Evolutionary conservation across 768 basidiomycete genomes (phyloP).

Genomic region (Pluteus cervinus): DNA sequence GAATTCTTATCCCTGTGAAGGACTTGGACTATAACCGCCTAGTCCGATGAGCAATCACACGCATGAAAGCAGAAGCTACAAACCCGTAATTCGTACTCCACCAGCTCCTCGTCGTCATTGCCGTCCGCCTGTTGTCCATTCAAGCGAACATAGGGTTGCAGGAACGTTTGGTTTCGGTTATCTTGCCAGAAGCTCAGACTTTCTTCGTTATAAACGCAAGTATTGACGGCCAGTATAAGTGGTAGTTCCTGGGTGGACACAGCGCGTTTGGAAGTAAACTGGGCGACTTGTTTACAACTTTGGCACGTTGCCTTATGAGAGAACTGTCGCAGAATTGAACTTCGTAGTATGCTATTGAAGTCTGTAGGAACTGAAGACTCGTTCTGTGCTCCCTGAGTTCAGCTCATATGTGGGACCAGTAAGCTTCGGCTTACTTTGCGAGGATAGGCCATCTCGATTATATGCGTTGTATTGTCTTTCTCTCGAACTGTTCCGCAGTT

Average conservation of each 20-base stretch:
- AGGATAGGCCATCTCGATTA: slow-evolving; percentile 84
- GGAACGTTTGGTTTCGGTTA: slow-evolving; percentile 46
- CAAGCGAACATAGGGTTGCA: slow-evolving; percentile 51
- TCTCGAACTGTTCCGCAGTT: slow-evolving; percentile 66
- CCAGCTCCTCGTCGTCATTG: slow-evolving; percentile 46
- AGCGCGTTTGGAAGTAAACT: slow-evolving; percentile 64
- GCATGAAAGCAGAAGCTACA: slow-evolving; percentile 2
- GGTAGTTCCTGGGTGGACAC: slow-evolving; percentile 66
- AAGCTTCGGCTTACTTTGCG: slow-evolving; percentile 50
- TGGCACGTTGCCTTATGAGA: slow-evolving; percentile 85
- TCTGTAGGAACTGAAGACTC: slow-evolving; percentile 24
- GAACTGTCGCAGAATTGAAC: slow-evolving; percentile 76
- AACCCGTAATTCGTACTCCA: slow-evolving; percentile 74
- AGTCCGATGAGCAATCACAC: slow-evolving; percentile 2
- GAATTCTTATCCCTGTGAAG: slow-evolving; percentile 62
- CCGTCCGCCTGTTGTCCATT: slow-evolving; percentile 58
- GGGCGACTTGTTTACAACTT: slow-evolving; percentile 72
- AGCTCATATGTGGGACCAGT: slow-evolving; percentile 3
- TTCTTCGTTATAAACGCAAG: slow-evolving; percentile 74
- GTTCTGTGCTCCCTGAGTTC: too few relatives aligned
- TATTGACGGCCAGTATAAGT: slow-evolving; percentile 81
- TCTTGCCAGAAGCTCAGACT: slow-evolving; percentile 74
- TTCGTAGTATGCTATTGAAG: slow-evolving; percentile 64
- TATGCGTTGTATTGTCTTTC: slow-evolving; percentile 76
- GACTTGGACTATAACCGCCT: slow-evolving; percentile 84